Evolutionary conservation across 495 filamentous ascomycete genomes (phyloP), one percentile per base, ranked within the genome.

Genomic region (Trichoderma erinaceum): DNA sequence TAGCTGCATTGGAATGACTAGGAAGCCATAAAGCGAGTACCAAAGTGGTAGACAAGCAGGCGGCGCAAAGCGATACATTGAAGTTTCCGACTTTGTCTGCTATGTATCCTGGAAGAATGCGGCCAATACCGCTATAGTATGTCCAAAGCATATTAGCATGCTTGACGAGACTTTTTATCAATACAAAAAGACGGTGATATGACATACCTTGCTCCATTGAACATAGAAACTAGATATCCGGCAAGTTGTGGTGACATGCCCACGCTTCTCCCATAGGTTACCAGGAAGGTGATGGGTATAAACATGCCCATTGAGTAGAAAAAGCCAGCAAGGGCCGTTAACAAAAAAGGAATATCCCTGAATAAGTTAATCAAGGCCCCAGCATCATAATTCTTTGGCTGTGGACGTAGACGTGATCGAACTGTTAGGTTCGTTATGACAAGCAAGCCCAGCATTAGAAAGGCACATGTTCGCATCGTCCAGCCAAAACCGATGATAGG

Each of bases 231-330:
- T 15, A 92, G 75, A 72, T 93, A 92, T n/a, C 76, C 77, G 4
- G 86, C 82, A 8, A 93, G 75, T 6, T 73, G 67, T 0, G 69
- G 25, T 23, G 81, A 81, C 86, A 93, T 89, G 44, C 89, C 90
- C 67, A 85, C 75, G 65, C 77, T 67, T 67, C 77, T 70, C 0
- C 86, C 89, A 70, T 81, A 78, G 18, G 86, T 78, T 41, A 88
- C 85, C 43, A 94, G 78, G 71, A 86, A 93, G 72, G 87, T 90
- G 77, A 91, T 87, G 0, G 90, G 91, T 27, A 92, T 71, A 74
- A 91, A 92, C 74, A 90, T 84, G 43, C 89, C 90, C 74, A 85
- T 86, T 77, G 87, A 90, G 79, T 90, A 89, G 13, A 88, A 78
- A 72, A 90, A 90, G 10, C 74, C 71, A 2, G 76, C 87, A 11